phyloP scores from a whole-genome alignment of 2,329 filamentous ascomycete species.

The Xylaria sp. region DNA sequence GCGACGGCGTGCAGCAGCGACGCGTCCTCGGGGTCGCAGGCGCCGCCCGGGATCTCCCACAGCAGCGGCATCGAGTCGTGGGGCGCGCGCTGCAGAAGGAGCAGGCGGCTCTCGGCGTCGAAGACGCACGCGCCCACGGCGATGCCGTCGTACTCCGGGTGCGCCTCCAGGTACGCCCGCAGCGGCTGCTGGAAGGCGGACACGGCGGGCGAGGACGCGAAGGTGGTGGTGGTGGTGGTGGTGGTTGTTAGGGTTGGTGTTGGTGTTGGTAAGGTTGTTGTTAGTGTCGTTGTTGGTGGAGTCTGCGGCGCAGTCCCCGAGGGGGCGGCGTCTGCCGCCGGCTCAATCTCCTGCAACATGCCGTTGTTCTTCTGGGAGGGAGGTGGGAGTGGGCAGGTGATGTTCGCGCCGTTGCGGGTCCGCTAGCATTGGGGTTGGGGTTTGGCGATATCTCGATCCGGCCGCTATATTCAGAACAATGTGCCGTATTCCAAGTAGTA shows the following conservation, averaged over 20 bases:
- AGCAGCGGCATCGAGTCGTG: slow-evolving; percentile 40
- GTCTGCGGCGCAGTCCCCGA: too few species aligned
- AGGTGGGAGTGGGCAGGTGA: too few species aligned
- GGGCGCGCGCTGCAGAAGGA: slow-evolving; percentile 44
- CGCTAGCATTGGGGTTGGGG: too few species aligned
- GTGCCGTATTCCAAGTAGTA: too few species aligned
- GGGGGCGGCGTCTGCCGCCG: too few species aligned
- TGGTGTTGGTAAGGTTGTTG: slow-evolving; percentile 10
- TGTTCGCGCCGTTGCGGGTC: too few species aligned
- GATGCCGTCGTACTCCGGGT: slow-evolving; percentile 28
- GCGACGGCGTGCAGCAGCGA: slow-evolving; percentile 42
- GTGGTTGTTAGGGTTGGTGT: slow-evolving; percentile 10
- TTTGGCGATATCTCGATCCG: too few species aligned
- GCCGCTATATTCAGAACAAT: too few species aligned
- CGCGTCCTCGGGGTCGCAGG: slow-evolving; percentile 41
- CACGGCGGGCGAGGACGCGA: slow-evolving; percentile 25
- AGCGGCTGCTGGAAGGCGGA: slow-evolving; percentile 27
- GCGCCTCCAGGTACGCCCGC: slow-evolving; percentile 25
- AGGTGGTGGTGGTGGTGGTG: slow-evolving; percentile 21
- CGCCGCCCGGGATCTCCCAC: slow-evolving; percentile 49
- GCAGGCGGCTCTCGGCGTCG: slow-evolving; percentile 32
- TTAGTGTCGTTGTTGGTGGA: neutral
- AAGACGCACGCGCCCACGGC: slow-evolving; percentile 37
- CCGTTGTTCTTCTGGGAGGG: too few species aligned
- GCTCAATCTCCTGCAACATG: too few species aligned